Base-by-base conservation (phyloP, 1,139 yeast genomes). In the Hansenula lynferdii region DNA sequence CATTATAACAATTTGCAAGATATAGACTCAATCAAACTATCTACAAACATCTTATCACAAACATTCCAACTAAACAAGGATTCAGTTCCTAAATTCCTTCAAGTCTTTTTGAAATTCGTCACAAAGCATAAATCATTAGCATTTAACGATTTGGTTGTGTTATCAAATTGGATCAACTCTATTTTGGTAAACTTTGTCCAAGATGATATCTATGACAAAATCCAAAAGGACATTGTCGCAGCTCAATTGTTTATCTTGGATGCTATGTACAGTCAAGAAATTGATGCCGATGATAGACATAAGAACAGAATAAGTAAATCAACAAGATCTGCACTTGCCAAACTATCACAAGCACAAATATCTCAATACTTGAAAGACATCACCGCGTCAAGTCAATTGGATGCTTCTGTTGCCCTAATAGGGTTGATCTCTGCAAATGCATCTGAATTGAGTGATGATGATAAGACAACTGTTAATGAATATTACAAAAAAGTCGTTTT, bases 1-100 rank as follows among this genome's bases (percentile, higher is more conserved):
- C 72, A 80, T 24, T 71, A 65, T 51, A 65, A 69, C 43, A 72
- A 69, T 50, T 76, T 80, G 47, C 70, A 68, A 39, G 84, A 78
- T 48, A 50, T 65, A 10, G 61, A 58, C 32, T 74, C 83, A 15
- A 60, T 80, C 35, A 55, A 56, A 38, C 61, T 62, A 31, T 69
- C 77, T 2, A 47, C 65, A 20, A 48, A 54, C 7, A 56, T 70
- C 2, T 62, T 80, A 38, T 47, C 58, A 6, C 44, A 57, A 16
- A 57, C 76, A 25, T 49, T 72, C 5, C 42, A 45, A 3, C 38
- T 49, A 20, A 64, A 72, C 39, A 48, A 56, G 10, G 61, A 56
- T 19, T 65, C 65, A 38, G 53, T 72, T 30, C 45, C 54, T 14
- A 57, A 56, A 14, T 66, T 65, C 35, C 53, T 63, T 30, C 65